Evolutionary conservation across 768 basidiomycete species (phyloP), one percentile per base, ranked within the genome.

Genomic region (Termitomyces sp.): DNA sequence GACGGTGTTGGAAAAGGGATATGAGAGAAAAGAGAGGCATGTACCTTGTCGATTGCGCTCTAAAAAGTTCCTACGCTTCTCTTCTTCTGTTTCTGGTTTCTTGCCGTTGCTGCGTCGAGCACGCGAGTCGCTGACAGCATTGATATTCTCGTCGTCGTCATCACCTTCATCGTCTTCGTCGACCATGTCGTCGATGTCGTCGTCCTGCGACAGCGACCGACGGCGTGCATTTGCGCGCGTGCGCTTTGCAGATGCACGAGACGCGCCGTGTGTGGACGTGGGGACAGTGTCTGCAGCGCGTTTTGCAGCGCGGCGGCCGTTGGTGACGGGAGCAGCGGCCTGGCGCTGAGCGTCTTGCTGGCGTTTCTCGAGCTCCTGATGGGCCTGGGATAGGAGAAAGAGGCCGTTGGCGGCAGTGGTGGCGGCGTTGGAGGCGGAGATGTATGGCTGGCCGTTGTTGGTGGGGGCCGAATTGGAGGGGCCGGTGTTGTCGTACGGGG

Each of bases 11-110:
- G 49, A 32, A 59, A 36, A 42, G 59, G 60, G 28, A 22, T 1
- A 42, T 43, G 33, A 28, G 16, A 24, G 40, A 36, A 32, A 24
- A 2, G 9, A 20, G n/a, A 26, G 6, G n/a, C n/a, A 7, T 69
- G 53, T 60, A 98, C 96, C 96, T 83, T 98, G 97, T 66, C 97
- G 81, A 69, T 99, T 99, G 60, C 97, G 81, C 72, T 98, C 97
- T 59, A 99, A 75, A 73, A 99, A 98, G 73, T 98, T 98, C 73
- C 83, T 86, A 43, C 97, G 80, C 73, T 99, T 99, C 69, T 98
- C 97, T 72, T 98, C 97, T 70, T 99, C 97, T 0, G 96, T 98
- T 78, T 97, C 94, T 24, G 89, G 90, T 68, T 88, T 93, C 72
- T 90, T 94, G 18, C 42, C 75, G 63, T 33, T 68, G 63, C 18